A percentile compares a stretch with the other conserved stretches of the same genome.
phyloP scores from a whole-genome alignment of 208 protist species.

The Wallacemonas sp. region DNA sequence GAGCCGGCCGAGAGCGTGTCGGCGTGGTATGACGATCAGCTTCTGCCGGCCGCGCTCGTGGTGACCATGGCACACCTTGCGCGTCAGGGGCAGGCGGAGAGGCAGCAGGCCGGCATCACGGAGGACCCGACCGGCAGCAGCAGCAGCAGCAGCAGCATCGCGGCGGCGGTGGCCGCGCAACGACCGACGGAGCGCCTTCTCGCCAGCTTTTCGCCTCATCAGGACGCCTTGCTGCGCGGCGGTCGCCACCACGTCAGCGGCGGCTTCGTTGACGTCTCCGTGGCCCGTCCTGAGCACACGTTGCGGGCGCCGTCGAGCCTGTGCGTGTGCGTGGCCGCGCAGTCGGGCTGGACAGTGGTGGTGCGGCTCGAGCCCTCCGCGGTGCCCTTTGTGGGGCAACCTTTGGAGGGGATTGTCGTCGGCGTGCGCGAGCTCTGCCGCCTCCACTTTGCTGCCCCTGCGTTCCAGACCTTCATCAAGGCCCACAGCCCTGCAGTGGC shows the following conservation, averaged over 20 bases:
- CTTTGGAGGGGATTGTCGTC: conserved; percentile 48
- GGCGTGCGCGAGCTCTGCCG: conserved; percentile 49
- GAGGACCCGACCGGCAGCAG: no score
- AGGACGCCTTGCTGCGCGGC: conserved; percentile 15
- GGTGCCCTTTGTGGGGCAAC: conserved; percentile 48
- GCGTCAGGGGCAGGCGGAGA: neutral
- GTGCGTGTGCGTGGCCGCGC: conserved; percentile 31
- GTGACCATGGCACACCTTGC: conserved; percentile 27
- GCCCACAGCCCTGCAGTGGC: conserved; percentile 18
- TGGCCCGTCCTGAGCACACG: neutral
- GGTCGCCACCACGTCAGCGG: neutral
- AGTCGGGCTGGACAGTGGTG: conserved; percentile 53
- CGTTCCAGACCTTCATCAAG: conserved; percentile 22
- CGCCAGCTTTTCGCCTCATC: conserved; percentile 2
- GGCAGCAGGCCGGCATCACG: no score
- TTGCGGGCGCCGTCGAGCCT: conserved; percentile 18
- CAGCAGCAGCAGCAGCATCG: no score
- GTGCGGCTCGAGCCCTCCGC: conserved; percentile 41
- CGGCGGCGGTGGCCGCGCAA: neutral
- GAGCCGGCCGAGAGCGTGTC: neutral
- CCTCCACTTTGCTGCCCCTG: conserved; percentile 28
- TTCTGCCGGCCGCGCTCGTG: conserved; percentile 51
- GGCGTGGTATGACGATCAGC: conserved; percentile 23
- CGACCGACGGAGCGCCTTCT: conserved; percentile 14
- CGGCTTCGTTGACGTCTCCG: neutral